Evolutionary conservation across 208 protist species (phyloP), one percentile per base, ranked within the genome.

Genomic region (Trypanosoma mega): DNA sequence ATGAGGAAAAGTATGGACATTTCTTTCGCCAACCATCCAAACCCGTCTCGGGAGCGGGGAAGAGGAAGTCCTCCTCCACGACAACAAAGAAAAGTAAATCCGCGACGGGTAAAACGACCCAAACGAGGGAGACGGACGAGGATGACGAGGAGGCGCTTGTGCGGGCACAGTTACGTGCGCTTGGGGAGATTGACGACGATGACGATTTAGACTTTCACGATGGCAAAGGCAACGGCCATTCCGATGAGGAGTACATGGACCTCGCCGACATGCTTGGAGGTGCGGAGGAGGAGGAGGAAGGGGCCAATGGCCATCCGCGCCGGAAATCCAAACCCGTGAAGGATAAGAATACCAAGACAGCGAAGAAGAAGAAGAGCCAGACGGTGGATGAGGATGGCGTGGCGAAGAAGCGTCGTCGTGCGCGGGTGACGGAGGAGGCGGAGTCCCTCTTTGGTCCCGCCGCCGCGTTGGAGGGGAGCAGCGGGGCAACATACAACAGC

Each of bases 1-100:
- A 96, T 49, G 90, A 96, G 58, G 61, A 68, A n/a, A 69, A 88
- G 49, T 96, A 92, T 60, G 90, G 90, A 2, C 77, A 90, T 41
- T 88, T 96, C 41, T 96, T 96, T 47, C 31, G 43, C 12, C 70
- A 68, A 29, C 34, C 55, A 14, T 18, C 72, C 23, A 69, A 76
- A 20, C 36, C 34, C 0, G 24, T 67, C n/a, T 8, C 59, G 23
- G 27, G 29, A 6, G 62, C 71, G 36, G n/a, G 39, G 20, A 55
- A 47, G 16, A 20, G n/a, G 2, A 52, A 9, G 21, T 36, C 6
- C n/a, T 49, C 45, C 14, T 44, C 24, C 47, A 63, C 52, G 30
- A 85, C 72, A 45, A 82, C 75, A 46, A 66, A 45, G 46, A 31
- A 24, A 2, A 73, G 54, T 4, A 67, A 61, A 34, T 44, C 34